Base-by-base conservation (phyloP, 352 stramenopile species). In the Phytophthora boehmeriae region DNA sequence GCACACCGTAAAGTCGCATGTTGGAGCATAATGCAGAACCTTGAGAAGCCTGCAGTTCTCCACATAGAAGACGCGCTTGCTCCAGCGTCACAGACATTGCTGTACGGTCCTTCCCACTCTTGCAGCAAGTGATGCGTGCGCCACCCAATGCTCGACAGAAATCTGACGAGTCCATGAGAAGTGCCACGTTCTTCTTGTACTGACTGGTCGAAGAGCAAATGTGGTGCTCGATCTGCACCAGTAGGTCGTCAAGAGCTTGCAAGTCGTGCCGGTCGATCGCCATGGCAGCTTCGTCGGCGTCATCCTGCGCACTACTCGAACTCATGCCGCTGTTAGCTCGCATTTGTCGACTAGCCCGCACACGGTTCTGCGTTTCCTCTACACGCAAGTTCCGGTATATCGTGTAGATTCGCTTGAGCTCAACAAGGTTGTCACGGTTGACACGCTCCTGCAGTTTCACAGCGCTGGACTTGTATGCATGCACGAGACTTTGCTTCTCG, bases 61-160 rank as follows among this genome's bases (percentile, higher is more conserved):
- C 71, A 19, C 69, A 85, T 46, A 82, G 77, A 22, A 93, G 68
- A 25, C 84, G 76, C 16, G 80, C 76, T 53, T 98, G 89, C 68
- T 98, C 97, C 32, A 98, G 86, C 25, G 96, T 98, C 23, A 98
- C 88, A 42, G 97, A 97, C 97, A 99, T 99, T 19, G 94, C 96
- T 25, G 97, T 99, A 46, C 97, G 89, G 74, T 99, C 96, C 68
- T 99, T 99, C 14, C 96, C 96, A 62, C 83, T 97, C 73, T 99
- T 99, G 73, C 97, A 99, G 78, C 97, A 99, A 14, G 97, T 97
- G n/a, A 97, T 79, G 32, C 91, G 90, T 0, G 92, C 93, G 28
- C 89, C 95, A n/a, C 93, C 91, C 6, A 99, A 68, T 43, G 79
- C 73, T 45, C 86, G 71, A 44, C 86, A 95, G 57, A 95, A 91